These are phyloP conservation scores for Colletotrichum horii DNA, from an alignment of 2,329 filamentous ascomycete species.

Conservation along the genomic window DNA sequence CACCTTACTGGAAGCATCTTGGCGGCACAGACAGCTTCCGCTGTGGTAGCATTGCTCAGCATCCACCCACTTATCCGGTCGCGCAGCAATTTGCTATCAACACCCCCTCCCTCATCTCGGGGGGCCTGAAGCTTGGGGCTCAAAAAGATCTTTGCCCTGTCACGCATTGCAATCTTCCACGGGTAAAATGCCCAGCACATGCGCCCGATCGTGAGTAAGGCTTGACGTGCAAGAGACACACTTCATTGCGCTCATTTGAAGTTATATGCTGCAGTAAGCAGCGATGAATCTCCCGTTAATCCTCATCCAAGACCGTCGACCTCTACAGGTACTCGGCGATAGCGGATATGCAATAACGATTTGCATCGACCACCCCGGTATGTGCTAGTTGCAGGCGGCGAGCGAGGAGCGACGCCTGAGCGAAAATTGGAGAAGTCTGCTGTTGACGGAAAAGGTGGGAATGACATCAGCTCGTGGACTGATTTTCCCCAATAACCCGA, in stretches of 20 bases:
- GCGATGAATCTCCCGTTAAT: neutral
- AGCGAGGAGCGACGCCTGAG: neutral
- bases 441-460: constrained; percentile 11
- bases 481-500: neutral
- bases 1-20: constrained; percentile 3
- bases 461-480: constrained; percentile 20
- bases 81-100: neutral
- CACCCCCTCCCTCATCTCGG: neutral
- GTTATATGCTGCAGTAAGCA: neutral
- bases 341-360: neutral
- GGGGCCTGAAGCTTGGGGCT: neutral
- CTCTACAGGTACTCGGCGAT: neutral
- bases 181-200: neutral
- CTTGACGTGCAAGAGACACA: neutral
- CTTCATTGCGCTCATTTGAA: neutral
- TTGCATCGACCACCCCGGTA: neutral
- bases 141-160: neutral
- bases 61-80: neutral
- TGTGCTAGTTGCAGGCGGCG: neutral
- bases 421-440: neutral
- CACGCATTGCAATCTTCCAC: neutral
- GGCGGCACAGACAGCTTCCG: neutral
- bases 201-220: neutral
- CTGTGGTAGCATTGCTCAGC: neutral
- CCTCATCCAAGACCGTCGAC: neutral